A percentile compares a stretch with the other conserved stretches of the same genome.
phyloP scores from a whole-genome alignment of 2,329 filamentous ascomycete species.

The Magnaporthiopsis rhizophila region DNA sequence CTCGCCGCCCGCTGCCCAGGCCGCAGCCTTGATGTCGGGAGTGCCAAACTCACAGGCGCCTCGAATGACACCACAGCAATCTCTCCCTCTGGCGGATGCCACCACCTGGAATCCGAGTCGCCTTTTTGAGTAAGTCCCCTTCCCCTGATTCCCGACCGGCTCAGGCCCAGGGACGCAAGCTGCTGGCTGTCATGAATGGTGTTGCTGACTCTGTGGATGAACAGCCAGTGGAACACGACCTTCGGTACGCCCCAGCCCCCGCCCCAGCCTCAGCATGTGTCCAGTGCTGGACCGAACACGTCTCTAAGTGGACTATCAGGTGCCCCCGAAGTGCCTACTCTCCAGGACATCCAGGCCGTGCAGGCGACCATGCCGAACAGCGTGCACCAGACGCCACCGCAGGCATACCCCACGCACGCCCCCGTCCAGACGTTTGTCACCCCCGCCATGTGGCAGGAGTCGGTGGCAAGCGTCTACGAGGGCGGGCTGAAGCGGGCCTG shows the following conservation, averaged over 20 bases:
- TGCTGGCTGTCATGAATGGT: not conserved
- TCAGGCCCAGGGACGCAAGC: not conserved
- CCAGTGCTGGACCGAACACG: conserved; percentile 36
- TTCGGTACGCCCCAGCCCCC: conserved; percentile 65
- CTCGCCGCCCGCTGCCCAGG: conserved; percentile 59
- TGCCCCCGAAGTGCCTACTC: conserved; percentile 43
- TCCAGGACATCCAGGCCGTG: conserved; percentile 45
- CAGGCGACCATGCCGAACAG: conserved; percentile 34
- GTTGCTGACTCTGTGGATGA: conserved; percentile 11
- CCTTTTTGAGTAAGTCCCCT: conserved; percentile 73
- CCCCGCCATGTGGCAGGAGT: conserved; percentile 67
- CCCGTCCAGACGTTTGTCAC: conserved; percentile 56
- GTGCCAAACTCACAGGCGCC: conserved; percentile 47
- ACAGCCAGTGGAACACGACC: conserved; percentile 88
- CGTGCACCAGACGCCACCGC: conserved; percentile 38
- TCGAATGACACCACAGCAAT: conserved; percentile 35
- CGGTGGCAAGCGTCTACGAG: conserved; percentile 61
- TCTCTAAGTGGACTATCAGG: conserved; percentile 47
- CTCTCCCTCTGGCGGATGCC: conserved; percentile 54
- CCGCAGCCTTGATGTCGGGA: conserved; percentile 60
- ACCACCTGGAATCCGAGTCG: conserved; percentile 75
- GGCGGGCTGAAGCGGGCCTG: conserved; percentile 54
- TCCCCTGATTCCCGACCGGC: conserved; percentile 3
- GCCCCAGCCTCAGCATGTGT: conserved; percentile 30
- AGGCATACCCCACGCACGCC: conserved; percentile 41